Conservation (phyloP, 106 monocot genomes). For the Dioscorea alata region DNA sequence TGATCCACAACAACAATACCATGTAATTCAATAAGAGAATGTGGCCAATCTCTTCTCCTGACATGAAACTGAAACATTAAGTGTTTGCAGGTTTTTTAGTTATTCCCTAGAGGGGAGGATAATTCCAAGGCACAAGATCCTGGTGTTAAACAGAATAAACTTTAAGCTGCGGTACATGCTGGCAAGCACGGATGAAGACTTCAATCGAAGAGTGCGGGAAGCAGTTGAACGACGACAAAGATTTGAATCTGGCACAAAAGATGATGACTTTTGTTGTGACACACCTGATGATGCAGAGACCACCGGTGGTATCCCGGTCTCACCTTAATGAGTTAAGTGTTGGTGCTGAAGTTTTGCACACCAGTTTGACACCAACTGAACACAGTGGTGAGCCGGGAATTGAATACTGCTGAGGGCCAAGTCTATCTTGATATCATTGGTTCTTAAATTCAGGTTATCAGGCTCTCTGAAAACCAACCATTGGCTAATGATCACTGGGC, state of each 20-base stretch:
- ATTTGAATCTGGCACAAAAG: slow-evolving; percentile 46
- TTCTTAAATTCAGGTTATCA: too few species aligned
- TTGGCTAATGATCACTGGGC: too few species aligned
- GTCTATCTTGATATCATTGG: too few species aligned
- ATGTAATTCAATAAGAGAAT: too few species aligned
- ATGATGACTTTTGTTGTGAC: slow-evolving; percentile 19
- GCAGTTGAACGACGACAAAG: slow-evolving; percentile 58
- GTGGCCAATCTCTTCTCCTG: neutral
- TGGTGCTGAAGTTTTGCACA: too few species aligned
- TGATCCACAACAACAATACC: too few species aligned
- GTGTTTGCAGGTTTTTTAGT: slow-evolving; percentile 69
- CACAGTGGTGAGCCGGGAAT: too few species aligned
- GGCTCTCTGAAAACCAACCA: too few species aligned
- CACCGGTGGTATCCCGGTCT: too few species aligned
- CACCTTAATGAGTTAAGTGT: too few species aligned
- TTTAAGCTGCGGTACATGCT: slow-evolving; percentile 87
- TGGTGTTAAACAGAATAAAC: slow-evolving; percentile 67
- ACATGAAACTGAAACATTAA: neutral
- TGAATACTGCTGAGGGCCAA: too few species aligned
- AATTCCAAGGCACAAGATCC: slow-evolving; percentile 71
- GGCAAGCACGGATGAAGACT: slow-evolving; percentile 57
- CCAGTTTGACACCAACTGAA: too few species aligned
- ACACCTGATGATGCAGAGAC: neutral
- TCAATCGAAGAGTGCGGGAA: slow-evolving; percentile 49
- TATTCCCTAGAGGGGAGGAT: slow-evolving; percentile 88